phyloP scores from a whole-genome alignment of 306 rosid species.

The Prunus persica region Prunus_persica_NCBIv2 NC_034014.1:4862501-4863000 shows the following conservation, averaged over 20 bases:
- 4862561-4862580: constrained; percentile 73
- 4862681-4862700: neutral
- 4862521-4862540: constrained; percentile 86
- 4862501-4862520: constrained; percentile 94
- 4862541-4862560: constrained; percentile 99
- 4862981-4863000: constrained; percentile 92
- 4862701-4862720: neutral
- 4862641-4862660: constrained; percentile 86
- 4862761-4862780: neutral
- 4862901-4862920: constrained; percentile 96
- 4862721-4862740: neutral
- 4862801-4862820: neutral
- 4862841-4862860: constrained; percentile 22
- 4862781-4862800: neutral
- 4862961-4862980: constrained; percentile 95
- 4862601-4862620: constrained; percentile 93
- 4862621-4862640: constrained; percentile 68
- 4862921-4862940: constrained; percentile 87
- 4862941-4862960: constrained; percentile 89
- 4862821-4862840: constrained; percentile 7
- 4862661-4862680: constrained; percentile 23
- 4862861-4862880: constrained; percentile 42
- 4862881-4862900: constrained; percentile 77
- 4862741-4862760: neutral
- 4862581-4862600: constrained; percentile 91